phyloP scores from a whole-genome alignment of 805 yeast genomes.

The Zygosaccharomyces kombuchaensis region DNA sequence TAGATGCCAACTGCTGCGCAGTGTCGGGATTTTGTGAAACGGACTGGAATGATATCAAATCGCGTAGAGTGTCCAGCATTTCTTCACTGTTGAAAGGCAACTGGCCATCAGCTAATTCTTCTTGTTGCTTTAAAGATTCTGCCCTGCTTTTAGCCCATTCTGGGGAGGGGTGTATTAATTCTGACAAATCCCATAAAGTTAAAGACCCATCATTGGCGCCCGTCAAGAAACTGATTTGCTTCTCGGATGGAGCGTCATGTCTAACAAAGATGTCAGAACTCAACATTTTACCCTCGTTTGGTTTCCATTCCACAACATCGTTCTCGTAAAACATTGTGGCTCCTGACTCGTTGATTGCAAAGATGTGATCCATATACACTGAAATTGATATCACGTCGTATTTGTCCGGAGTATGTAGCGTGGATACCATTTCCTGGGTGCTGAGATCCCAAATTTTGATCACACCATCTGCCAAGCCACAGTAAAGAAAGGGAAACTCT shows the following conservation, averaged over 20 bases:
- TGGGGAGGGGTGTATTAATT: slow-evolving; percentile 8
- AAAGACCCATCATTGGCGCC: slow-evolving; percentile 70
- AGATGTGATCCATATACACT: slow-evolving; percentile 29
- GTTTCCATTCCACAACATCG: slow-evolving; percentile 43
- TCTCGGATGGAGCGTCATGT: slow-evolving; percentile 23
- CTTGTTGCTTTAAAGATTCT: background rate
- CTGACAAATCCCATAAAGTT: slow-evolving; percentile 58
- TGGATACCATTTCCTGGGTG: slow-evolving; percentile 63
- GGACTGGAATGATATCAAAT: slow-evolving; percentile 65
- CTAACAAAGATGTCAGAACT: slow-evolving; percentile 48
- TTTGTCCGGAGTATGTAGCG: slow-evolving; percentile 37
- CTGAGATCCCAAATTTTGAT: slow-evolving; percentile 85
- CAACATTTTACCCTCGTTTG: slow-evolving; percentile 53
- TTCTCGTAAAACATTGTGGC: slow-evolving; percentile 43
- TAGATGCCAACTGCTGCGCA: slow-evolving; percentile 60
- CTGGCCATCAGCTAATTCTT: slow-evolving; percentile 11
- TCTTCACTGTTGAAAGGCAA: slow-evolving; percentile 48
- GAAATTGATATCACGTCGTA: slow-evolving; percentile 50
- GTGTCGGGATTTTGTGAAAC: slow-evolving; percentile 66
- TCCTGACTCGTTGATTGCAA: slow-evolving; percentile 42
- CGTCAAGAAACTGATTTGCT: slow-evolving; percentile 48
- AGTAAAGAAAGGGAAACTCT: slow-evolving; percentile 66
- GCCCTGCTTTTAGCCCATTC: slow-evolving; percentile 2
- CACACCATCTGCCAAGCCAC: slow-evolving; percentile 72
- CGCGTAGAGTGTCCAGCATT: slow-evolving; percentile 57